Percentiles rank a stretch among this genome's conserved stretches.
Conservation (phyloP, 805 yeast genomes). For the Kazachstania kunashirensis region DNA sequence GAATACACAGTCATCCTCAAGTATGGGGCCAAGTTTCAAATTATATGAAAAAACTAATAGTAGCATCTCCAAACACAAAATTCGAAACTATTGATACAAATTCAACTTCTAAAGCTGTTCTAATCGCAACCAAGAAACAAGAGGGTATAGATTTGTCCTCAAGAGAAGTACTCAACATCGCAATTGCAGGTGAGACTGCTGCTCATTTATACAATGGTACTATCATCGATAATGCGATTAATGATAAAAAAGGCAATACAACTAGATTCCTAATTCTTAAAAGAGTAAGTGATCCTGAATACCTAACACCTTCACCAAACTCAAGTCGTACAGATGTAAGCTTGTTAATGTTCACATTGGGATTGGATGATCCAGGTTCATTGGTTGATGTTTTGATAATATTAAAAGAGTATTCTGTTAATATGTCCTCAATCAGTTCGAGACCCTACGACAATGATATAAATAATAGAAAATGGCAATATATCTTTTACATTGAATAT, state of each 20-base stretch:
- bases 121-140: conserved; percentile 35
- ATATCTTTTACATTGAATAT: conserved; percentile 70
- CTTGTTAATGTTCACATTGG: conserved; percentile 55
- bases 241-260: conserved; percentile 67
- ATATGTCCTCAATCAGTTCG: conserved; percentile 63
- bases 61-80: conserved; percentile 23
- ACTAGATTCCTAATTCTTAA: conserved; percentile 75
- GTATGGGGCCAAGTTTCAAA: conserved; percentile 88
- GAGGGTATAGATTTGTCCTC: conserved; percentile 17
- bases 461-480: conserved; percentile 49
- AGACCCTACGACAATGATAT: conserved; percentile 46
- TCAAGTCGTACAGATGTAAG: conserved; percentile 30
- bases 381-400: conserved; percentile 53
- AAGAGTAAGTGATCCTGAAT: conserved; percentile 17
- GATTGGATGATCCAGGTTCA: conserved; percentile 63
- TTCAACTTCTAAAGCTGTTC: conserved; percentile 84
- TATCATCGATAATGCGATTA: conserved; percentile 46
- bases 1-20: conserved; percentile 87
- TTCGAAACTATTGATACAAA: conserved; percentile 51
- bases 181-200: conserved; percentile 66
- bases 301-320: background rate
- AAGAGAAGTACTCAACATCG: conserved; percentile 40
- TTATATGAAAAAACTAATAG: conserved; percentile 38
- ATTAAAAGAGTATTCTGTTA: conserved; percentile 47
- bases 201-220: conserved; percentile 50